Percentiles rank a stretch among this genome's conserved stretches.
Evolutionary conservation across 129 eudicot genomes (phyloP).

Genomic region (Heracleum sosnowskyi): DNA sequence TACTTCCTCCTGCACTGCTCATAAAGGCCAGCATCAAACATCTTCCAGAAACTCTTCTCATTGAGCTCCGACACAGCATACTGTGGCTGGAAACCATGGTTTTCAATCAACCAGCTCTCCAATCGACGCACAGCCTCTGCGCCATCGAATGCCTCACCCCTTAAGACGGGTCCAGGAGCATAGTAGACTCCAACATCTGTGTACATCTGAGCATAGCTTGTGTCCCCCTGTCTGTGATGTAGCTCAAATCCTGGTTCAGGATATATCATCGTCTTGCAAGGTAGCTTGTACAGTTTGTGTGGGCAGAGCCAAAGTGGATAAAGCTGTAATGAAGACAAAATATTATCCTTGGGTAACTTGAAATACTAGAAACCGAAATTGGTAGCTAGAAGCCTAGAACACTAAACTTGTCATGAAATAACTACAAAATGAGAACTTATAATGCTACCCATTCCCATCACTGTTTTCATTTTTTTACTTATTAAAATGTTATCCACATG

Average conservation of each 20-base stretch:
- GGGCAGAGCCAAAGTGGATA: conserved; percentile 99
- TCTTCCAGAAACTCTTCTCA: conserved; percentile 96
- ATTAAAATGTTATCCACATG: not conserved
- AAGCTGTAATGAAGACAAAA: conserved; percentile 30
- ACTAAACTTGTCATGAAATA: not conserved
- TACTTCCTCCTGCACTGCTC: conserved; percentile 84
- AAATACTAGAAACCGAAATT: too few relatives aligned
- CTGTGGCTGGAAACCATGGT: conserved; percentile 95
- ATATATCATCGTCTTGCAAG: conserved; percentile 81
- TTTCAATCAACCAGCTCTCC: conserved; percentile 88
- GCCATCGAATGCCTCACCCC: conserved; percentile 92
- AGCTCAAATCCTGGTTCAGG: conserved; percentile 93
- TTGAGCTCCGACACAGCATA: conserved; percentile 84
- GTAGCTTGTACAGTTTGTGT: conserved; percentile 84
- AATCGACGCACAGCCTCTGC: conserved; percentile 53
- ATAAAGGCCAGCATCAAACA: conserved; percentile 86
- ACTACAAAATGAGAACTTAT: not conserved
- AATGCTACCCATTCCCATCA: not conserved
- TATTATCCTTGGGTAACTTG: not conserved
- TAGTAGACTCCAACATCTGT: conserved; percentile 96
- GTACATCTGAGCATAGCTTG: conserved; percentile 90
- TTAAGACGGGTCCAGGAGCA: conserved; percentile 75
- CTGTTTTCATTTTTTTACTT: not conserved
- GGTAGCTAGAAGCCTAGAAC: not conserved
- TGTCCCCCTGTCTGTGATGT: conserved; percentile 81